Percentiles rank a stretch among this genome's conserved stretches.
Evolutionary conservation across 2,329 filamentous ascomycete genomes (phyloP).

Genomic region (Ophiocordyceps sinensis): DNA sequence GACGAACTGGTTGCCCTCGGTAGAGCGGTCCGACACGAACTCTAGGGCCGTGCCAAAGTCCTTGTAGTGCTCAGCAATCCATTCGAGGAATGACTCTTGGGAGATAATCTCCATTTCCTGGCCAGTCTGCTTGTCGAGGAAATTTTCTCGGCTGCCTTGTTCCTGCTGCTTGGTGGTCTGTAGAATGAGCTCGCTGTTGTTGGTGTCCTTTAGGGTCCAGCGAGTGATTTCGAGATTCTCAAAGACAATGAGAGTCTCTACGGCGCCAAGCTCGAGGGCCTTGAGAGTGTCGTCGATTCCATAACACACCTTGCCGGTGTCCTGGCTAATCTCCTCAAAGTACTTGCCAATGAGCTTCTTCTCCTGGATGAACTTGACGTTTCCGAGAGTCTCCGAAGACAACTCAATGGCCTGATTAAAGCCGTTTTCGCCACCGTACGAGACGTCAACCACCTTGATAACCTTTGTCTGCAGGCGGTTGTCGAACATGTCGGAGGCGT

Average conservation of each 20-base stretch:
- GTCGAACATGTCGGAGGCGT: conserved; percentile 96
- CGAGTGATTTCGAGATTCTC: conserved; percentile 94
- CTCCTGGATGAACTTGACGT: conserved; percentile 99
- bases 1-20: conserved; percentile 98
- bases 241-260: conserved; percentile 89
- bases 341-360: conserved; percentile 99
- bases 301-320: conserved; percentile 94
- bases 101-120: conserved; percentile 93
- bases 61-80: conserved; percentile 97
- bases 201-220: conserved; percentile 73
- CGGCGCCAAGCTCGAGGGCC: conserved; percentile 87
- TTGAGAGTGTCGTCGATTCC: conserved; percentile 96
- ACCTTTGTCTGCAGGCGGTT: conserved; percentile 83
- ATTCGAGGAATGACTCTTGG: conserved; percentile 91
- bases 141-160: conserved; percentile 56
- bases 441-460: conserved; percentile 98
- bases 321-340: conserved; percentile 97
- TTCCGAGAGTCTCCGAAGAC: conserved; percentile 86
- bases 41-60: conserved; percentile 92
- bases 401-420: conserved; percentile 99
- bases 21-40: conserved; percentile 94
- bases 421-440: conserved; percentile 96
- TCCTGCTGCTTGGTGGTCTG: conserved; percentile 78
- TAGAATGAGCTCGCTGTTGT: conserved; percentile 57
- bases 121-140: conserved; percentile 90